A percentile compares a stretch with the other conserved stretches of the same genome.
Conservation (phyloP, 257 asterid genomes). For the Ehretia macrophylla region DNA sequence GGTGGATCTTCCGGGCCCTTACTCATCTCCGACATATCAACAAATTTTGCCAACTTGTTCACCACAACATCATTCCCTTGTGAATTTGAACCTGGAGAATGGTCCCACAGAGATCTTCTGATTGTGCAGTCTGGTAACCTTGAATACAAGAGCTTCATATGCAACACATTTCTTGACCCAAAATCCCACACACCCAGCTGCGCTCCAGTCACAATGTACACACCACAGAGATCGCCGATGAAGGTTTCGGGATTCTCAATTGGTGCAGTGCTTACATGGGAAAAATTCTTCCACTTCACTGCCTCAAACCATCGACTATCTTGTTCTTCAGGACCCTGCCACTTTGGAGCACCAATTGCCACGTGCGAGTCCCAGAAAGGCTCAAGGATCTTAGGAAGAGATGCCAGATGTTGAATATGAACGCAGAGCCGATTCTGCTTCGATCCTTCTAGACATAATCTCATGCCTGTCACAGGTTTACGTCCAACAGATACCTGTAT, state of each 20-base stretch:
- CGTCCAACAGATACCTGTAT: constrained; percentile 76
- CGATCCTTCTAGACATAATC: constrained; percentile 61
- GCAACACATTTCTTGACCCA: constrained; percentile 73
- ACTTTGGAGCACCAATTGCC: constrained; percentile 80
- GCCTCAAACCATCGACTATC: constrained; percentile 92
- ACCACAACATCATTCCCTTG: constrained; percentile 33
- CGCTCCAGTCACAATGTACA: constrained; percentile 69
- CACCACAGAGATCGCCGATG: constrained; percentile 54
- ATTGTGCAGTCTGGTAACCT: constrained; percentile 72
- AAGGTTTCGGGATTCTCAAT: constrained; percentile 66
- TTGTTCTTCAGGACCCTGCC: constrained; percentile 94
- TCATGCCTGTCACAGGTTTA: constrained; percentile 79
- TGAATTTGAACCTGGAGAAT: constrained; percentile 44
- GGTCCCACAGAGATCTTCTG: constrained; percentile 73
- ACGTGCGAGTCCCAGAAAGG: constrained; percentile 73
- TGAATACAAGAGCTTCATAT: constrained; percentile 67
- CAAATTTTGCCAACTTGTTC: constrained; percentile 67
- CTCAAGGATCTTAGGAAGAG: constrained; percentile 70
- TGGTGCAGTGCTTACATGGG: constrained; percentile 81
- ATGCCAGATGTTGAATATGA: constrained; percentile 56
- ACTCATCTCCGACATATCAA: constrained; percentile 59
- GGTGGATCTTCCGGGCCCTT: constrained; percentile 77
- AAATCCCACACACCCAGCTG: constrained; percentile 92
- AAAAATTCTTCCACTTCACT: constrained; percentile 79
- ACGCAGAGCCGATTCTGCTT: constrained; percentile 62